phyloP scores from a whole-genome alignment of 2,329 filamentous ascomycete species.

The Didymella glomerata region DNA sequence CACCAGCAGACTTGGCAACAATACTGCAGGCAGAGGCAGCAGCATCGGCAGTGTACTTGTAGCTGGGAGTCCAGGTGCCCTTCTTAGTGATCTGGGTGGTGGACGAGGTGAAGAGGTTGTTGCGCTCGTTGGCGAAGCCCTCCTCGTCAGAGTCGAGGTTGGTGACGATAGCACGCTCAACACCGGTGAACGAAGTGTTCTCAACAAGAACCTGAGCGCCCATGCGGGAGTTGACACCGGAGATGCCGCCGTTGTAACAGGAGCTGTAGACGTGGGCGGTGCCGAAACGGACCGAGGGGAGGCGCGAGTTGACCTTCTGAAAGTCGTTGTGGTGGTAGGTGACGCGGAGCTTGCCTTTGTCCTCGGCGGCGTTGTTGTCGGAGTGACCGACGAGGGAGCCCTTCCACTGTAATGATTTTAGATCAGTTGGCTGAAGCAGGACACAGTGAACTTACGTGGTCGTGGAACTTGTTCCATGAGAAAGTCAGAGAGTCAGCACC shows the following conservation, averaged over 20 bases:
- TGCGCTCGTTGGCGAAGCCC: slow-evolving; percentile 56
- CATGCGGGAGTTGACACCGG: slow-evolving; percentile 55
- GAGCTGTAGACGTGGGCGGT: slow-evolving; percentile 69
- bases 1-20: slow-evolving; percentile 41
- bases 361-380: slow-evolving; percentile 61
- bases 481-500: slow-evolving; percentile 68
- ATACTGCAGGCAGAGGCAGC: slow-evolving; percentile 39
- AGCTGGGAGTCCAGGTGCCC: slow-evolving; percentile 62
- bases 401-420: slow-evolving; percentile 57
- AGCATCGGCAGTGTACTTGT: slow-evolving; percentile 57
- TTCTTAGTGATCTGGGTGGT: slow-evolving; percentile 54
- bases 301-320: slow-evolving; percentile 69
- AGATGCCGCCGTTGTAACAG: slow-evolving; percentile 50
- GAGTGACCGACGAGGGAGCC: slow-evolving; percentile 68
- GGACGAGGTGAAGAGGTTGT: slow-evolving; percentile 55
- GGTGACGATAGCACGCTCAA: slow-evolving; percentile 65
- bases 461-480: slow-evolving; percentile 61
- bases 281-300: slow-evolving; percentile 71
- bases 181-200: slow-evolving; percentile 64
- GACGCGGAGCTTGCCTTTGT: slow-evolving; percentile 68
- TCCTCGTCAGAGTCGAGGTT: slow-evolving; percentile 64
- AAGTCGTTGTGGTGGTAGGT: slow-evolving; percentile 75
- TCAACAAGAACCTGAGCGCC: slow-evolving; percentile 56
- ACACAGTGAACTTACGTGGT: slow-evolving; percentile 54
- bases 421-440: neutral